phyloP scores from a whole-genome alignment of 345 rosid genomes.

The Bruguiera parviflora region DNA sequence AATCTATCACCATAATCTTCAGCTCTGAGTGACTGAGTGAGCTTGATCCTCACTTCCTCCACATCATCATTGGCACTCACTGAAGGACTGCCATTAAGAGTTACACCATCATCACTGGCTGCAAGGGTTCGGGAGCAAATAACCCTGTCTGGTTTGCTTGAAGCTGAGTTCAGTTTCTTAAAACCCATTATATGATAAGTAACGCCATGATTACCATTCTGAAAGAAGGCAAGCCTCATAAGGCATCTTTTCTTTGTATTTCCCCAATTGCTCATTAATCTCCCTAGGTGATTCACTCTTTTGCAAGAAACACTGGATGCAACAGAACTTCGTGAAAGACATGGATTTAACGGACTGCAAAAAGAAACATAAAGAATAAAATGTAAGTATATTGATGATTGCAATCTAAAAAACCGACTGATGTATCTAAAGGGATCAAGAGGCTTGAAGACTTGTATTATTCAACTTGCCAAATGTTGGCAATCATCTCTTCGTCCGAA shows the following conservation, averaged over 20 bases:
- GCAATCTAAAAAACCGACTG: background rate
- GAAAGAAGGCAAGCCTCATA: constrained; percentile 30
- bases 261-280: constrained; percentile 43
- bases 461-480: background rate
- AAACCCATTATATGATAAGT: constrained; percentile 22
- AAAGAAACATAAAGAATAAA: constrained; percentile 21
- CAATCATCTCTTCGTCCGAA: background rate
- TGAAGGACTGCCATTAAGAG: constrained; percentile 59
- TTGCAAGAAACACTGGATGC: constrained; percentile 34
- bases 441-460: background rate
- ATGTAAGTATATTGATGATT: background rate
- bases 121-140: constrained; percentile 39
- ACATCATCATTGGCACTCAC: constrained; percentile 49
- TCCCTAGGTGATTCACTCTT: constrained; percentile 38
- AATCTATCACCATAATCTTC: constrained; percentile 70
- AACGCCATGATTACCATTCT: constrained; percentile 24
- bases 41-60: constrained; percentile 65
- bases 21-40: constrained; percentile 59
- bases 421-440: background rate
- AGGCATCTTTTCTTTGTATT: constrained; percentile 42
- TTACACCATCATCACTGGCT: constrained; percentile 71
- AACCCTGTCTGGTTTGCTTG: constrained; percentile 38
- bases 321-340: constrained; percentile 41
- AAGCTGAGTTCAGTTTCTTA: constrained; percentile 24
- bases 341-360: constrained; percentile 54